phyloP scores from a whole-genome alignment of 768 basidiomycete species.

The Pulveroboletus frians region DNA sequence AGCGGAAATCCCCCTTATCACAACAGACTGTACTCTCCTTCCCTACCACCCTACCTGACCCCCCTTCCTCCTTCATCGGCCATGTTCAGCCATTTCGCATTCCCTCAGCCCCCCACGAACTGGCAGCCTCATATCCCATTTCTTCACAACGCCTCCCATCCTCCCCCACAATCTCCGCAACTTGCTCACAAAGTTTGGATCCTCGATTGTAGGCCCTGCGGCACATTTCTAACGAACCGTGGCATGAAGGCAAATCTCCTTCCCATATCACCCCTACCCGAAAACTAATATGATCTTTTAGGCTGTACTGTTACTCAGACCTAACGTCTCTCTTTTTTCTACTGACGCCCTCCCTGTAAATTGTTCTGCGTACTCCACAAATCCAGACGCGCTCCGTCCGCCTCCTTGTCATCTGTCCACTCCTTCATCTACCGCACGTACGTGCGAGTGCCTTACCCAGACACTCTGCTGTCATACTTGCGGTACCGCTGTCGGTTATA shows the following conservation, averaged over 20 bases:
- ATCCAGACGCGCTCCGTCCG: conserved; percentile 39
- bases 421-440: conserved; percentile 39
- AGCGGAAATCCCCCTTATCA: conserved; percentile 5
- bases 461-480: conserved; percentile 77
- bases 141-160: conserved; percentile 41
- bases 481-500: conserved; percentile 69
- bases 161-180: conserved; percentile 33
- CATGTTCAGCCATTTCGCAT: conserved; percentile 27
- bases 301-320: conserved; percentile 80
- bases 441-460: conserved; percentile 84
- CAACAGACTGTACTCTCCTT: conserved; percentile 14
- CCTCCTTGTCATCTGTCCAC: conserved; percentile 35
- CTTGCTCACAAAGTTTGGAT: conserved; percentile 75
- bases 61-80: conserved; percentile 15
- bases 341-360: conserved; percentile 77
- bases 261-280: not conserved
- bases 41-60: conserved; percentile 9
- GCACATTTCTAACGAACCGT: conserved; percentile 72
- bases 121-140: conserved; percentile 34
- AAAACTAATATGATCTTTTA: conserved; percentile 26
- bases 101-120: conserved; percentile 13
- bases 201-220: conserved; percentile 70
- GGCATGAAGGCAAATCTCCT: conserved; percentile 67
- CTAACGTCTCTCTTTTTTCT: conserved; percentile 76
- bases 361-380: conserved; percentile 61